A percentile compares a stretch with the other conserved stretches of the same genome.
Conservation (phyloP, 768 basidiomycete genomes). For the Leccinum rimulosum region DNA sequence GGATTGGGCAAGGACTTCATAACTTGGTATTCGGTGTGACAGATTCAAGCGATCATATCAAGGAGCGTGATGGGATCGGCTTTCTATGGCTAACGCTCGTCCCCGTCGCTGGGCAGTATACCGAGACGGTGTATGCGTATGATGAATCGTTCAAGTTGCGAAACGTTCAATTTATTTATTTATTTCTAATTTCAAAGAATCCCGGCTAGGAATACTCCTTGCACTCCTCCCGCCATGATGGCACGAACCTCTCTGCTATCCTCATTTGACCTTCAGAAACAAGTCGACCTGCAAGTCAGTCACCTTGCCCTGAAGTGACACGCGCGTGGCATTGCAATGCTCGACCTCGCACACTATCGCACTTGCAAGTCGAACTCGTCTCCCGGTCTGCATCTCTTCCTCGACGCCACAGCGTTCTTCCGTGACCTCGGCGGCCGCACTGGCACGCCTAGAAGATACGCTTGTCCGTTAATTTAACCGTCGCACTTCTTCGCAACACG, state of each 20-base stretch:
- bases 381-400: slow-evolving; percentile 1
- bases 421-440: not conserved
- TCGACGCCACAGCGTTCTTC: not conserved
- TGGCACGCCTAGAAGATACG: slow-evolving; percentile 9
- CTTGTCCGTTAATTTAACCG: slow-evolving; percentile 22
- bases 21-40: not conserved
- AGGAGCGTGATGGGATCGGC: not conserved
- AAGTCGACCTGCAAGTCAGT: not conserved
- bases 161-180: slow-evolving; percentile 28
- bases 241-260: slow-evolving; percentile 7
- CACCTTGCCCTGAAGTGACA: slow-evolving; percentile 6
- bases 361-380: slow-evolving; percentile 1
- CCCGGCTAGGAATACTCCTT: slow-evolving; percentile 30
- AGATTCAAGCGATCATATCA: not conserved
- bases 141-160: slow-evolving; percentile 8
- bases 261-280: slow-evolving; percentile 11
- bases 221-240: slow-evolving; percentile 25
- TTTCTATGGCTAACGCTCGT: not conserved
- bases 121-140: no score
- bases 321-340: not conserved
- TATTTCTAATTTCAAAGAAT: slow-evolving; percentile 29
- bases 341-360: slow-evolving; percentile 8
- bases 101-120: not conserved
- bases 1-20: not conserved
- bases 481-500: slow-evolving; percentile 15